phyloP scores from a whole-genome alignment of 1,139 yeast genomes.

The Pichia sp. region DNA sequence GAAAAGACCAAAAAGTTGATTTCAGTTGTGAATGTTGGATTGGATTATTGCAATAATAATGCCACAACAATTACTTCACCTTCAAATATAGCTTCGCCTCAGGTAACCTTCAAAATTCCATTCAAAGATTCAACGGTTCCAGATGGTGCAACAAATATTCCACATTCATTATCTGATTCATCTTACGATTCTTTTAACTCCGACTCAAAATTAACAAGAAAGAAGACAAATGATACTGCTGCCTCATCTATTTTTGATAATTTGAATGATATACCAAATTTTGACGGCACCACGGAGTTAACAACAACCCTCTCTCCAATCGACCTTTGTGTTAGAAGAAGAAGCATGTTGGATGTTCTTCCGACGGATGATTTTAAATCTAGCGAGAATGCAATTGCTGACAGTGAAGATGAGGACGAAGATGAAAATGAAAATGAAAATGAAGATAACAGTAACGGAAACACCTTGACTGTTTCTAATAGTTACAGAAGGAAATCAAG shows the following conservation, averaged over 20 bases:
- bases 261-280: slow-evolving; percentile 17
- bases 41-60: slow-evolving; percentile 11
- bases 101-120: slow-evolving; percentile 19
- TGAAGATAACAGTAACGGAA: neutral
- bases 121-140: slow-evolving; percentile 3
- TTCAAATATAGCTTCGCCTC: slow-evolving; percentile 1
- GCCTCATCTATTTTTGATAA: slow-evolving; percentile 17
- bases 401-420: neutral
- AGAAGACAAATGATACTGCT: slow-evolving; percentile 18
- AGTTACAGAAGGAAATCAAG: neutral
- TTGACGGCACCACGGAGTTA: neutral
- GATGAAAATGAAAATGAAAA: neutral
- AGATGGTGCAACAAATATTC: neutral
- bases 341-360: slow-evolving; percentile 8
- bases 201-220: slow-evolving; percentile 7
- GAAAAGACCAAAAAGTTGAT: slow-evolving; percentile 15
- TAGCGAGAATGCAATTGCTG: neutral
- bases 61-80: neutral
- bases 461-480: neutral
- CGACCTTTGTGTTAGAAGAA: neutral
- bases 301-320: neutral
- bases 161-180: neutral
- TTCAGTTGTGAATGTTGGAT: slow-evolving; percentile 21
- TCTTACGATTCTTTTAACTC: slow-evolving; percentile 4
- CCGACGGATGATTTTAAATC: neutral